Base-by-base conservation (phyloP, 1,284 basidiomycete species). In the Cryptococcus sp. region DNA sequence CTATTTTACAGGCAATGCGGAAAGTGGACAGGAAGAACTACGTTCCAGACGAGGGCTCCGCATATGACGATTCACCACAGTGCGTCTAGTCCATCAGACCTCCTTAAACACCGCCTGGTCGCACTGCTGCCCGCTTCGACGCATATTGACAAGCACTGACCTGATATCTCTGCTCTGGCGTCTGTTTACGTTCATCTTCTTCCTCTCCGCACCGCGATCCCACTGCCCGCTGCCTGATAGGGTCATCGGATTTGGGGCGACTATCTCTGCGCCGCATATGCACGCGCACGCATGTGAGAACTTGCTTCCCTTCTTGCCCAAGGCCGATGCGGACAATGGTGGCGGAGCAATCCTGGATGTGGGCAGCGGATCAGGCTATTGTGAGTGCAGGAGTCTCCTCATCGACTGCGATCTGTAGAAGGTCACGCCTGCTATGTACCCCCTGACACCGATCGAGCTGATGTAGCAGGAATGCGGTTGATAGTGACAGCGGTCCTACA, bases 401-500 rank as follows among this genome's bases (percentile, higher is more conserved):
- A 30, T 39, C 47, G 46, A n/a, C 47, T 43, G 13, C 20, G 38
- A 39, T 40, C 38, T 38, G 13, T 39, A 1, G 27, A 16, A 45
- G 25, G 42, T 3, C 8, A 13, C 35, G 23, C 25, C 20, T 38
- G 6, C 42, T 23, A 20, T 11, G 16, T 39, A n/a, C n/a, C n/a
- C n/a, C n/a, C n/a, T n/a, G n/a, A n/a, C n/a, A n/a, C n/a, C n/a
- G n/a, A n/a, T n/a, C n/a, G n/a, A 19, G 43, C 23, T n/a, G 25
- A 16, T 3, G 10, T 39, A 17, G 45, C 53, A 50, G 53, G 58
- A 11, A 35, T 35, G 30, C 3, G 20, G 27, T 11, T 50, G n/a
- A 42, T 23, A 79, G 78, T 80, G 10, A 73, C 73, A 22, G 90
- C 88, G 0, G 86, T 94, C 5, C 81, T 96, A 39, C 84, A 91